Evolutionary conservation across 1,284 basidiomycete genomes (phyloP).

Genomic region (Papiliotrema terrestris): DNA sequence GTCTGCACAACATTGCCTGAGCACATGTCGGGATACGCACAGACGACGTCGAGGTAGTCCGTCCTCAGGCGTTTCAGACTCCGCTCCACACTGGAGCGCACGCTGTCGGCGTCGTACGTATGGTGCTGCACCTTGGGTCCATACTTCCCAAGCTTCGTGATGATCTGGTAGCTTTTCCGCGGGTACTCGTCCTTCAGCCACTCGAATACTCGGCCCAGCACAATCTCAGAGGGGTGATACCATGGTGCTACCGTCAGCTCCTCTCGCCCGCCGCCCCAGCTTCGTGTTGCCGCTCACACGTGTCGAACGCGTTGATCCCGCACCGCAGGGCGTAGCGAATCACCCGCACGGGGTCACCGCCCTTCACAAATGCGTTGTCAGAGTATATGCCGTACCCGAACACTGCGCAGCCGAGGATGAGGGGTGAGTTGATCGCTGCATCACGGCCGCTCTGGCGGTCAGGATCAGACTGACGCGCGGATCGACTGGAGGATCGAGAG

Average conservation of each 20-base stretch:
- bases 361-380: constrained; percentile 58
- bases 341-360: constrained; percentile 63
- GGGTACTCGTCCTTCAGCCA: constrained; percentile 68
- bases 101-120: constrained; percentile 67
- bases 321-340: constrained; percentile 77
- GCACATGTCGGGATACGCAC: constrained; percentile 24
- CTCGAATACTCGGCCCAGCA: constrained; percentile 72
- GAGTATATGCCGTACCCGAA: constrained; percentile 71
- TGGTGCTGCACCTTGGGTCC: constrained; percentile 62
- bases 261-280: not conserved
- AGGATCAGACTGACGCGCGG: not conserved
- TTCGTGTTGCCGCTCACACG: constrained; percentile 46
- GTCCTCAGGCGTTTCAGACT: constrained; percentile 72
- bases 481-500: not conserved
- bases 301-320: constrained; percentile 88
- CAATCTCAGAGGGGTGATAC: constrained; percentile 86
- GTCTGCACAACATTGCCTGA: not conserved
- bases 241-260: constrained; percentile 52
- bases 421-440: constrained; percentile 39
- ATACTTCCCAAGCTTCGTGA: constrained; percentile 93
- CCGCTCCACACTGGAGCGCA: constrained; percentile 63
- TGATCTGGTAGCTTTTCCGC: constrained; percentile 71
- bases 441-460: not conserved
- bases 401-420: constrained; percentile 66
- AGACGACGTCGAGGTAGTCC: constrained; percentile 77